These are phyloP conservation scores for Lachnellula occidentalis DNA, from an alignment of 2,329 filamentous ascomycete genomes.

Conservation along the genomic window DNA sequence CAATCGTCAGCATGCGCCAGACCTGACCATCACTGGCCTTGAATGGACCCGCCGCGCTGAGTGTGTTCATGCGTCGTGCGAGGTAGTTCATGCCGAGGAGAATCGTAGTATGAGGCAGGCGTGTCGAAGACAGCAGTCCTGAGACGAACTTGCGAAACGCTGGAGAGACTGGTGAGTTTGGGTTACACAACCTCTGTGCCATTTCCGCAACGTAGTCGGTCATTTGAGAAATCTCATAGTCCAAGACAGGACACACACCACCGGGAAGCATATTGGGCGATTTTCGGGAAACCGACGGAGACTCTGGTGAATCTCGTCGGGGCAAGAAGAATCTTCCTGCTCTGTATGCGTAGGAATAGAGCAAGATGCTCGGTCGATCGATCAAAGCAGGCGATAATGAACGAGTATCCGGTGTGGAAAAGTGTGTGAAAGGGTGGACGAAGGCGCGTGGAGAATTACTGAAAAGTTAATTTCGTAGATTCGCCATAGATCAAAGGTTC, in stretches of 20 bases:
- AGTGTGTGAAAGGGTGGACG: constrained; percentile 9
- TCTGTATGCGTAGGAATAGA: constrained; percentile 5
- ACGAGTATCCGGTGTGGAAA: constrained; percentile 10
- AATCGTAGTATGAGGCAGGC: constrained; percentile 67
- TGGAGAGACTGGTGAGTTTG: constrained; percentile 51
- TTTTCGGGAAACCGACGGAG: constrained; percentile 23
- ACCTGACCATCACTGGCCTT: constrained; percentile 49
- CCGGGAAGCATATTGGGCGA: constrained; percentile 38
- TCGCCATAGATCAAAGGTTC: constrained; percentile 25
- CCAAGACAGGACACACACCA: constrained; percentile 66
- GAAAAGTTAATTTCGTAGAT: constrained; percentile 24
- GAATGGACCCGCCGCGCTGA: constrained; percentile 38
- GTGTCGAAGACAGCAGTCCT: constrained; percentile 65
- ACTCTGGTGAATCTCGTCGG: constrained; percentile 28
- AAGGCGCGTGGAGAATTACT: constrained; percentile 17
- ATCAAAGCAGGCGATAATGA: constrained; percentile 11
- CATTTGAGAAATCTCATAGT: constrained; percentile 76
- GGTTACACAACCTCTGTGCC: constrained; percentile 61
- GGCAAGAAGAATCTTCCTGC: constrained; percentile 27
- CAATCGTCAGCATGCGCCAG: constrained; percentile 64
- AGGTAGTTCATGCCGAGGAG: constrained; percentile 66
- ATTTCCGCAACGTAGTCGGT: constrained; percentile 71
- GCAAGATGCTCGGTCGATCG: constrained; percentile 12
- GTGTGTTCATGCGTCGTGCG: constrained; percentile 55
- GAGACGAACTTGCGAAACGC: constrained; percentile 71